These are phyloP conservation scores for Psilocybe cyanescens DNA, from an alignment of 768 basidiomycete genomes.

Conservation along the genomic window DNA sequence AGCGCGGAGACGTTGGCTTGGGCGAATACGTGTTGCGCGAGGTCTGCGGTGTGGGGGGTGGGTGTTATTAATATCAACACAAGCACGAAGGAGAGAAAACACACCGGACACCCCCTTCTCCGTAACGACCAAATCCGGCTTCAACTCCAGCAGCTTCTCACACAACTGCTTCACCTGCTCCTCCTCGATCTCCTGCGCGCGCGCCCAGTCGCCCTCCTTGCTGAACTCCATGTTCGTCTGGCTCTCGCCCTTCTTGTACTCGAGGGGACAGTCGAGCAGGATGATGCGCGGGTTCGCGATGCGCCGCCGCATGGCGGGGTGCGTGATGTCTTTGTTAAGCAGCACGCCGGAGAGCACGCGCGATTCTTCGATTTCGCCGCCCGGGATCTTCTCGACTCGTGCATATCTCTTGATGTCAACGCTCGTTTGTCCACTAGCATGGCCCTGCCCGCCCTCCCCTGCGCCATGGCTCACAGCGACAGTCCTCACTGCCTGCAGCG, in stretches of 20 bases:
- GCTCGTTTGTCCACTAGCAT: conserved; percentile 73
- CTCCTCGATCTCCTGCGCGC: conserved; percentile 94
- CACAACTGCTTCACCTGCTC: conserved; percentile 93
- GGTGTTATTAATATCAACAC: too few relatives aligned
- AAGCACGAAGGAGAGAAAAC: conserved; percentile 28
- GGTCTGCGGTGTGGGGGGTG: conserved; percentile 53
- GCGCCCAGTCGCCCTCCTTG: conserved; percentile 91
- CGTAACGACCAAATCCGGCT: conserved; percentile 93
- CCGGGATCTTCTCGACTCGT: conserved; percentile 95
- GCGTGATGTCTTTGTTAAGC: conserved; percentile 99
- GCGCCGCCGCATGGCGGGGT: conserved; percentile 93
- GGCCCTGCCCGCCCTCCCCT: background rate
- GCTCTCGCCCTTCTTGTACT: conserved; percentile 98
- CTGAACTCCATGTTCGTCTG: conserved; percentile 99
- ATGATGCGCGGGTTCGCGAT: conserved; percentile 91
- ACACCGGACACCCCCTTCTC: conserved; percentile 97
- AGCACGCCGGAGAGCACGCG: conserved; percentile 89
- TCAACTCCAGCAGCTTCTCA: conserved; percentile 86
- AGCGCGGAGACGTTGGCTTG: conserved; percentile 91
- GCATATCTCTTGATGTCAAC: conserved; percentile 99
- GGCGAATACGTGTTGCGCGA: conserved; percentile 89
- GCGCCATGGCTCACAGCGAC: conserved; percentile 64
- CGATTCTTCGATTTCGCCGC: conserved; percentile 95
- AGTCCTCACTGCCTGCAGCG: conserved; percentile 88
- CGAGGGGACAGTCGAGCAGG: conserved; percentile 90